These are phyloP conservation scores for Detonula confervacea DNA, from an alignment of 352 stramenopile genomes.

Conservation along the genomic window DNA sequence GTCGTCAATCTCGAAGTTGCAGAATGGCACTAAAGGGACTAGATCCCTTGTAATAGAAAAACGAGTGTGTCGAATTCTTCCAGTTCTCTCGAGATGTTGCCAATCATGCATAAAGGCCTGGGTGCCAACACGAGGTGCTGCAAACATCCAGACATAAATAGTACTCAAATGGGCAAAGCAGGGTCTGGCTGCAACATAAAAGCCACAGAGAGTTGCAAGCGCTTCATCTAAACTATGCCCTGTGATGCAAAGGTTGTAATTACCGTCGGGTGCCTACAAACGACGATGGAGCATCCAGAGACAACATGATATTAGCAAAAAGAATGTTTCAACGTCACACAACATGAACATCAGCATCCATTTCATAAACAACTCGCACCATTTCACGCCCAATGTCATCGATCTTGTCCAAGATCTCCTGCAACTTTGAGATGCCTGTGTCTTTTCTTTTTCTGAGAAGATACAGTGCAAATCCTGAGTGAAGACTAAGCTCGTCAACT, in stretches of 20 bases:
- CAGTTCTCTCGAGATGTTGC: conserved; percentile 43
- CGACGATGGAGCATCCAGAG: no score
- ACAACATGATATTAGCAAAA: no score
- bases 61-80: conserved; percentile 41
- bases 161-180: conserved; percentile 38
- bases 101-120: conserved; percentile 41
- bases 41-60: conserved; percentile 33
- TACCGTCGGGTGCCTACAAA: conserved; percentile 20
- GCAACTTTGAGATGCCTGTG: conserved; percentile 37
- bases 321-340: no score
- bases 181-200: conserved; percentile 33
- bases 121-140: conserved; percentile 39
- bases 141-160: conserved; percentile 49
- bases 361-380: no score
- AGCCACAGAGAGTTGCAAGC: conserved; percentile 49
- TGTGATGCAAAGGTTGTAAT: conserved; percentile 51
- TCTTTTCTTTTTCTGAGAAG: conserved; percentile 45
- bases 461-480: conserved; percentile 44
- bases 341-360: no score
- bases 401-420: conserved; percentile 41
- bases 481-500: conserved; percentile 31
- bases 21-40: conserved; percentile 40
- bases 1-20: conserved; percentile 36
- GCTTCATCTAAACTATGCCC: conserved; percentile 47
- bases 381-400: conserved; percentile 31